phyloP scores from a whole-genome alignment of 441 rosid species.

The Brassica hybrid region DNA sequence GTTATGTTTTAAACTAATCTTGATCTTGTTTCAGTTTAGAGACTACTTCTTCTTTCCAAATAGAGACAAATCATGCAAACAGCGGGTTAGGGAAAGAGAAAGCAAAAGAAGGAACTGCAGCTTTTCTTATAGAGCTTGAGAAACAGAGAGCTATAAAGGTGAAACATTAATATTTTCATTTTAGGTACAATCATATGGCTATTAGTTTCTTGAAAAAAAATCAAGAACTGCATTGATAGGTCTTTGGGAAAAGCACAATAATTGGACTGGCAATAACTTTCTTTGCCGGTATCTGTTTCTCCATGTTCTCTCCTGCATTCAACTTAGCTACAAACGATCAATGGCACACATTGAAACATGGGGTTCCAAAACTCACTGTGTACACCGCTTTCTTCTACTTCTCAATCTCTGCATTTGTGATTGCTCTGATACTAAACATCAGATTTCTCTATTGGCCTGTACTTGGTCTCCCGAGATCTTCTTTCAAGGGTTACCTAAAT shows the following conservation, averaged over 20 bases:
- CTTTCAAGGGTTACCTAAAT: conserved; percentile 65
- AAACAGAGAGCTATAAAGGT: conserved; percentile 84
- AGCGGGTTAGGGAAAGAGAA: conserved; percentile 31
- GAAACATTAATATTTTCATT: not conserved
- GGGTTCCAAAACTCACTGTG: conserved; percentile 73
- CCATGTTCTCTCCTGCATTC: conserved; percentile 93
- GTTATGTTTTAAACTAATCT: conserved; percentile 9
- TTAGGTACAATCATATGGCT: not conserved
- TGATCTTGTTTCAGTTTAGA: conserved; percentile 37
- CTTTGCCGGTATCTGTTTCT: conserved; percentile 84
- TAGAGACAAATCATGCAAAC: conserved; percentile 11
- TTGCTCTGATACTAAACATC: conserved; percentile 69
- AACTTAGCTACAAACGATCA: conserved; percentile 96
- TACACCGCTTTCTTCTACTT: conserved; percentile 92
- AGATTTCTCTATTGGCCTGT: conserved; percentile 71
- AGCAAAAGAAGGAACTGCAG: conserved; percentile 73
- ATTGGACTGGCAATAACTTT: conserved; percentile 73
- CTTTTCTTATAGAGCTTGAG: conserved; percentile 77
- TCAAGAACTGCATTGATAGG: conserved; percentile 50
- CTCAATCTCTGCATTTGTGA: conserved; percentile 70
- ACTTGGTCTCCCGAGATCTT: conserved; percentile 64
- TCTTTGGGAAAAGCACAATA: conserved; percentile 74
- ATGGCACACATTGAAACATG: conserved; percentile 70
- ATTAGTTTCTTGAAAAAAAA: not conserved
- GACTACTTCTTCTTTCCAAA: conserved; percentile 27